These are phyloP conservation scores for Lactifluus piperatus DNA, from an alignment of 768 basidiomycete genomes.

Conservation along the genomic window DNA sequence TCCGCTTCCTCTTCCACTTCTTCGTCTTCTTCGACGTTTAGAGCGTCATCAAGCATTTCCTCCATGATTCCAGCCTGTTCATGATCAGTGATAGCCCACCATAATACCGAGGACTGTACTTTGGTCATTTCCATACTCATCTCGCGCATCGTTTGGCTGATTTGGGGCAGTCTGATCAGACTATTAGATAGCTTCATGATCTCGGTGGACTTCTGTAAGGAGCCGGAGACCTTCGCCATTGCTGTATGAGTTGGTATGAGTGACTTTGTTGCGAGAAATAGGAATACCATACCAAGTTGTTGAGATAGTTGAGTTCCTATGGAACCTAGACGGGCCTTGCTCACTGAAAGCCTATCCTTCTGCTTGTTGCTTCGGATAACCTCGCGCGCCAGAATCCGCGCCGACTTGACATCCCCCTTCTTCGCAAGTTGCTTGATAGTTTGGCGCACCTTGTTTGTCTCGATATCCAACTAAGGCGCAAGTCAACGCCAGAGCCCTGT, in stretches of 20 bases:
- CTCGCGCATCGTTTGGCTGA: slow-evolving; percentile 88
- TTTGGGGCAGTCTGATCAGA: slow-evolving; percentile 85
- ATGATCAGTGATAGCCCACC: slow-evolving; percentile 10
- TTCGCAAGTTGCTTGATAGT: slow-evolving; percentile 83
- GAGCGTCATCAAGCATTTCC: slow-evolving; percentile 93
- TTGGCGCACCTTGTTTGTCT: slow-evolving; percentile 68
- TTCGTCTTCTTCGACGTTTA: slow-evolving; percentile 89
- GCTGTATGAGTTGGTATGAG: slow-evolving; percentile 39
- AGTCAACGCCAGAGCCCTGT: slow-evolving; percentile 13
- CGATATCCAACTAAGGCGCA: slow-evolving; percentile 59
- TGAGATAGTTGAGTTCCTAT: slow-evolving; percentile 85
- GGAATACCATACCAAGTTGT: slow-evolving; percentile 66
- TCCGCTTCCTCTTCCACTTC: slow-evolving; percentile 96
- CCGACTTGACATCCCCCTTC: slow-evolving; percentile 89
- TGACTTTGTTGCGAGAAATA: background rate
- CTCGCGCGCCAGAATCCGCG: slow-evolving; percentile 85
- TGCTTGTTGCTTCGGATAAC: slow-evolving; percentile 94
- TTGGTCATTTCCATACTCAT: slow-evolving; percentile 99
- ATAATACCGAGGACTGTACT: slow-evolving; percentile 32
- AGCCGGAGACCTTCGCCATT: slow-evolving; percentile 95
- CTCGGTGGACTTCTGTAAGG: slow-evolving; percentile 94
- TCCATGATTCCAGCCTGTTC: slow-evolving; percentile 90
- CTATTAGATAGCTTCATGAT: slow-evolving; percentile 98
- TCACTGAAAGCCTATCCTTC: slow-evolving; percentile 83
- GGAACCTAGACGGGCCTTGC: slow-evolving; percentile 87